Base-by-base conservation (phyloP, 2,329 filamentous ascomycete genomes). In the Exophiala phaeomuriformis region DNA sequence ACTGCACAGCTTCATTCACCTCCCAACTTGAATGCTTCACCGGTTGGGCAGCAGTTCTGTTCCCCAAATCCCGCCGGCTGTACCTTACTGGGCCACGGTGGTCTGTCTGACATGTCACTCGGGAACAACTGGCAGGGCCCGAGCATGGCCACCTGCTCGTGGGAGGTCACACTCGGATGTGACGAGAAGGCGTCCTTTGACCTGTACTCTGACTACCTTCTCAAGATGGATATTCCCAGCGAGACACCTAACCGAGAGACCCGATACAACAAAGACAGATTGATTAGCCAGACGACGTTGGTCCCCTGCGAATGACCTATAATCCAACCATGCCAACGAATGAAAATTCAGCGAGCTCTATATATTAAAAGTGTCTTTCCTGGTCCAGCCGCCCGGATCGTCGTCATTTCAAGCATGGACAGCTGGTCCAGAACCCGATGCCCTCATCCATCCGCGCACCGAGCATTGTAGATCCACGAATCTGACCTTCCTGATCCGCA, bases 11-110 rank as follows among this genome's bases (percentile, higher is more conserved):
- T 19, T 32, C 32, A 36, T 51, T 42, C 5, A 32, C 19, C 44
- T 35, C 32, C 32, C 10, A n/a, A 12, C 3, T 9, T 37, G 39
- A 47, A 37, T 50, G 52, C 52, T 44, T 55, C 52, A 51, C 43
- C 47, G 10, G 47, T 55, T 55, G 52, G 52, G 52, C 47, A 55
- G 33, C 47, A 55, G 53, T 58, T 37, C 29, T 32, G 29, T 53
- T 40, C 40, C 27, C 42, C 33, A 43, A 10, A 12, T 46, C 47
- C 27, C 36, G n/a, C 42, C 43, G 12, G 9, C 10, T 10, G 27
- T 29, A 19, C 32, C 35, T 28, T 49, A 35, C 55, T 58, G 55
- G 56, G 53, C 37, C 33, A n/a, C 33, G 12, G 42, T 27, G 29
- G 28, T 9, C 35, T 12, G 39, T 51, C 35, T 40, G 31, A 31